These are phyloP conservation scores for Nigrospora sphaerica DNA, from an alignment of 2,329 filamentous ascomycete genomes.

Conservation along the genomic window DNA sequence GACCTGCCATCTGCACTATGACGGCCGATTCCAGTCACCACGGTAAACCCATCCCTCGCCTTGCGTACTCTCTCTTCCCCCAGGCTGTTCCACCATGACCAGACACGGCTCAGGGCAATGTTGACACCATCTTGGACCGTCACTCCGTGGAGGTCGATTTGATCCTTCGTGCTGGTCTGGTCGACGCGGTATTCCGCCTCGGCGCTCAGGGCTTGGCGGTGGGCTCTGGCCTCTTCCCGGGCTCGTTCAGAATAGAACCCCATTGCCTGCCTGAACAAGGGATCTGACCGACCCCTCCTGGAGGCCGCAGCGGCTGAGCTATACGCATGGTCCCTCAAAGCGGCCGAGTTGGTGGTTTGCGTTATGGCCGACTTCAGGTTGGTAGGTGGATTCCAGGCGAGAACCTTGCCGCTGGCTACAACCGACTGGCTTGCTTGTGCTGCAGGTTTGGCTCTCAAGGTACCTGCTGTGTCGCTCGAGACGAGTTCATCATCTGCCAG, in stretches of 20 bases:
- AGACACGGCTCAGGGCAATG: slow-evolving; percentile 63
- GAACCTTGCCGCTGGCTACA: slow-evolving; percentile 1
- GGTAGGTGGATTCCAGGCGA: not conserved
- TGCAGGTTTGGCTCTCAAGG: slow-evolving; percentile 3
- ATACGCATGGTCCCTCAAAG: slow-evolving; percentile 17
- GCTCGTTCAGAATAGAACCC: slow-evolving; percentile 68
- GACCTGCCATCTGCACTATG: slow-evolving; percentile 74
- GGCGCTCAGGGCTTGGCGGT: slow-evolving; percentile 51
- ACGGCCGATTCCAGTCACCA: slow-evolving; percentile 74
- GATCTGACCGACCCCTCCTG: slow-evolving; percentile 56
- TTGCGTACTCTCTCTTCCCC: slow-evolving; percentile 54
- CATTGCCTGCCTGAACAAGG: slow-evolving; percentile 67
- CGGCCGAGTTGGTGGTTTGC: slow-evolving; percentile 8
- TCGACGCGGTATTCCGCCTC: slow-evolving; percentile 67
- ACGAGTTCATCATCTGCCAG: not conserved
- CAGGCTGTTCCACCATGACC: slow-evolving; percentile 68
- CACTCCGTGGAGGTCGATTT: slow-evolving; percentile 78
- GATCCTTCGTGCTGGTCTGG: slow-evolving; percentile 50
- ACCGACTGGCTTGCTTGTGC: slow-evolving; percentile 1
- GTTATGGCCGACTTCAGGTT: slow-evolving; percentile 9
- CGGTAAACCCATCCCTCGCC: slow-evolving; percentile 52
- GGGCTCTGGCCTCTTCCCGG: slow-evolving; percentile 53
- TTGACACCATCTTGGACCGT: slow-evolving; percentile 73
- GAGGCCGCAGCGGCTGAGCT: slow-evolving; percentile 32
- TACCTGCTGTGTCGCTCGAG: not conserved